Evolutionary conservation across 83 land plant species (phyloP).

Genomic region (Diphasiastrum complanatum): DNA sequence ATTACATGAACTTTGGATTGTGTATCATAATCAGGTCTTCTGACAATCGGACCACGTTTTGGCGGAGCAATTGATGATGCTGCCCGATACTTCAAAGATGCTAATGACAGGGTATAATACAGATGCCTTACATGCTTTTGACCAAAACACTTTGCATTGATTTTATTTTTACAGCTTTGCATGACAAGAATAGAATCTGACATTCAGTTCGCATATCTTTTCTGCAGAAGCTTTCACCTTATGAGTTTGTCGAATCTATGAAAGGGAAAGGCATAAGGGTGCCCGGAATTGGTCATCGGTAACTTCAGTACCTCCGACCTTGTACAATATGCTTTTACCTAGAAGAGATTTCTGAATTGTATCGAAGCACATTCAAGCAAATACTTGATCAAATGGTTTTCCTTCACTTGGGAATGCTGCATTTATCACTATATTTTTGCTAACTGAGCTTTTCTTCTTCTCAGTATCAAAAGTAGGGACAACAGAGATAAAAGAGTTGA

Average conservation of each 20-base stretch:
- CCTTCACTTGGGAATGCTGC: too few species aligned
- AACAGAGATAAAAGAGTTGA: slow-evolving; percentile 97
- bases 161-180: not conserved
- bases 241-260: slow-evolving; percentile 94
- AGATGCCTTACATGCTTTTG: too few species aligned
- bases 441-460: too few species aligned
- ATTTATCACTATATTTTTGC: too few species aligned
- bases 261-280: slow-evolving; percentile 98
- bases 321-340: too few species aligned
- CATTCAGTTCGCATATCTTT: not conserved
- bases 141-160: too few species aligned
- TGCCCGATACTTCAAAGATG: slow-evolving; percentile 97
- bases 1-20: slow-evolving; percentile 1
- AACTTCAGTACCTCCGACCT: too few species aligned
- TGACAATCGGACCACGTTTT: slow-evolving; percentile 97
- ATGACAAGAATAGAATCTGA: not conserved
- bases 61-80: slow-evolving; percentile 99
- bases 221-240: slow-evolving; percentile 63
- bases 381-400: too few species aligned
- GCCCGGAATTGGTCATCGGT: slow-evolving; percentile 99
- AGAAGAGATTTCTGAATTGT: too few species aligned
- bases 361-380: too few species aligned
- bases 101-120: slow-evolving; percentile 78
- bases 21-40: slow-evolving; percentile 51
- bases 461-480: slow-evolving; percentile 97